Conservation (phyloP, 176 grass and related monocot species). For the Juncus inflexus region DNA sequence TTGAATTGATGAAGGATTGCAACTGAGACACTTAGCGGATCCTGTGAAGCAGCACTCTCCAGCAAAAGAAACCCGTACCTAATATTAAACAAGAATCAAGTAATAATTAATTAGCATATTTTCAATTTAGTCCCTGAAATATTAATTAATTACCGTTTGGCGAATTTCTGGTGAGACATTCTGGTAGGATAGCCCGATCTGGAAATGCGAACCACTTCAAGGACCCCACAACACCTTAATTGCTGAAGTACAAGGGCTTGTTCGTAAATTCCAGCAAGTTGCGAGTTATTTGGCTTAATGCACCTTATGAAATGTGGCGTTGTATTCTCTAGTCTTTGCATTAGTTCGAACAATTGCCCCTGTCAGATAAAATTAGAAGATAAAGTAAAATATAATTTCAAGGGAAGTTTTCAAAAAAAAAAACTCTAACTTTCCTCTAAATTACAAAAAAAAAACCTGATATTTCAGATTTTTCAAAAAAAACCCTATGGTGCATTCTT, state of each 20-base stretch:
- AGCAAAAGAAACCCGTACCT: constrained; percentile 99
- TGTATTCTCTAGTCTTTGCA: constrained; percentile 94
- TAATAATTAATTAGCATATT: not conserved
- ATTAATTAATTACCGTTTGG: constrained; percentile 52
- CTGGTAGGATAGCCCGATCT: constrained; percentile 98
- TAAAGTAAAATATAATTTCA: not conserved
- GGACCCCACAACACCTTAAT: constrained; percentile 95
- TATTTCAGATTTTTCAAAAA: no score
- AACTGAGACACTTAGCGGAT: constrained; percentile 93
- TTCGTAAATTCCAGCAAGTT: constrained; percentile 81
- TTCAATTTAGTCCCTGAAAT: not conserved
- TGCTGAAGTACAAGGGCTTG: constrained; percentile 96
- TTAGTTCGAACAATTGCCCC: constrained; percentile 97
- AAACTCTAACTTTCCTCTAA: no score
- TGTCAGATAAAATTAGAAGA: constrained; percentile 29
- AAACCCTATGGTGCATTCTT: no score
- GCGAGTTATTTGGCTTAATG: constrained; percentile 98
- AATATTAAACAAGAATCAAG: constrained; percentile 21
- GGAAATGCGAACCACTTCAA: constrained; percentile 97
- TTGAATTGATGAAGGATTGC: constrained; percentile 98
- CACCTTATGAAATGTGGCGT: constrained; percentile 98
- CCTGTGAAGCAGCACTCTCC: constrained; percentile 79
- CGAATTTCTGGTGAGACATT: constrained; percentile 98
- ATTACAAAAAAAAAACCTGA: no score
- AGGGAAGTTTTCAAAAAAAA: not conserved